Conservation (phyloP, 2,329 filamentous ascomycete species). For the Talaromyces sp. region DNA sequence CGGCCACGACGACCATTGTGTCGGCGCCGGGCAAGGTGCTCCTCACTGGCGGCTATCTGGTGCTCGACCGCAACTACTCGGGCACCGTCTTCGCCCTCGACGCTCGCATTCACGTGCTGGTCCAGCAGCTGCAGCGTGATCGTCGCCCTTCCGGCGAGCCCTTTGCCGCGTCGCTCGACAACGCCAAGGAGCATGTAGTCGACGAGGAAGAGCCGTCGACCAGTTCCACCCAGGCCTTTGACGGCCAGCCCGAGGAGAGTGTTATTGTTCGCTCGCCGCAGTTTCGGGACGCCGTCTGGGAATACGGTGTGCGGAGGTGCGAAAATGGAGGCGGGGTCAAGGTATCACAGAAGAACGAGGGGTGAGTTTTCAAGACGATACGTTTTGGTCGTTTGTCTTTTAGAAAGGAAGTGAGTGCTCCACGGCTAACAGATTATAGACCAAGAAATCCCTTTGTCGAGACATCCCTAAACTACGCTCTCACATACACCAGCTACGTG, state of each 20-base stretch:
- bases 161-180: constrained; percentile 6
- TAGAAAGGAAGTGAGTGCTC: too few relatives aligned
- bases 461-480: constrained; percentile 78
- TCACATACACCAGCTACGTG: constrained; percentile 66
- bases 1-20: constrained; percentile 48
- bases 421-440: constrained; percentile 23
- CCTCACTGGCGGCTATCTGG: constrained; percentile 88
- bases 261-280: constrained; percentile 89
- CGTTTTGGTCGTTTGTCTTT: neutral
- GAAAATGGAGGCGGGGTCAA: constrained; percentile 71
- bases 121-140: constrained; percentile 47
- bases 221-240: constrained; percentile 49
- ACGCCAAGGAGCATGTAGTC: constrained; percentile 5
- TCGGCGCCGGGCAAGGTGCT: constrained; percentile 96
- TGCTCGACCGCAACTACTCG: constrained; percentile 81
- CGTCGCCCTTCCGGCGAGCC: constrained; percentile 4
- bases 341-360: constrained; percentile 58
- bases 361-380: constrained; percentile 30
- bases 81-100: constrained; percentile 63
- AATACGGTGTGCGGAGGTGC: constrained; percentile 70
- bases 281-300: constrained; percentile 81
- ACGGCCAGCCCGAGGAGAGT: constrained; percentile 52
- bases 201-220: constrained; percentile 9
- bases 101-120: constrained; percentile 57
- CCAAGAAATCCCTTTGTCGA: constrained; percentile 82